These are phyloP conservation scores for Plasmopara viticola DNA, from an alignment of 352 stramenopile genomes.

Conservation along the genomic window DNA sequence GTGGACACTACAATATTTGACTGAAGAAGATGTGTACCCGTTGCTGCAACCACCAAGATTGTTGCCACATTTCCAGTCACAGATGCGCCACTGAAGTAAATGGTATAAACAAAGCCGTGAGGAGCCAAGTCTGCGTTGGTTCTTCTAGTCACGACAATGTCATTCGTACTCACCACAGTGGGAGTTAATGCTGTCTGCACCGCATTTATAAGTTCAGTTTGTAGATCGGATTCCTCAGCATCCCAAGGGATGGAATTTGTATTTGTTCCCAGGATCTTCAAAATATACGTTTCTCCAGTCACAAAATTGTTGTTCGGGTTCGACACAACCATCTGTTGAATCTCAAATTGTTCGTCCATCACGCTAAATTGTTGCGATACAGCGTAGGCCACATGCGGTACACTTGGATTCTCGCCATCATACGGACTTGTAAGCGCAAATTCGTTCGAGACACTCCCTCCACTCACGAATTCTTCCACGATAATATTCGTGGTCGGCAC, in stretches of 20 bases:
- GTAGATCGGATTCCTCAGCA: conserved; percentile 36
- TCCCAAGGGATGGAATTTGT: conserved; percentile 54
- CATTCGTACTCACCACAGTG: conserved; percentile 10
- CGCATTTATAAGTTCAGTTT: conserved; percentile 3
- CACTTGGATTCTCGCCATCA: conserved; percentile 38
- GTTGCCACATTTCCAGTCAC: conserved; percentile 33
- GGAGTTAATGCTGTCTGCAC: conserved; percentile 26
- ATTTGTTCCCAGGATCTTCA: conserved; percentile 25
- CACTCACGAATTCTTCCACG: conserved; percentile 16
- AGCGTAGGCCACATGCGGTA: conserved; percentile 40
- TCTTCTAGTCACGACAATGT: conserved; percentile 52
- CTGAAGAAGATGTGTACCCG: conserved; percentile 20
- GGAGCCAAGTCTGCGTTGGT: conserved; percentile 32
- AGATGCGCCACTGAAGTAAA: conserved; percentile 60
- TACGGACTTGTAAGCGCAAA: conserved; percentile 53
- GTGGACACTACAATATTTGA: conserved; percentile 29
- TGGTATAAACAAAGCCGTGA: conserved; percentile 61
- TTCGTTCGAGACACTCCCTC: conserved; percentile 20
- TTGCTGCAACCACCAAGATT: conserved; percentile 15
- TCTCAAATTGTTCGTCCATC: conserved; percentile 60
- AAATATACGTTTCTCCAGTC: conserved; percentile 30
- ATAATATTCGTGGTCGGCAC: conserved; percentile 10
- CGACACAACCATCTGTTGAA: conserved; percentile 50
- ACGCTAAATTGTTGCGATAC: conserved; percentile 65
- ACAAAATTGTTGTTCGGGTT: conserved; percentile 41